Evolutionary conservation across 129 eudicot species (phyloP), one percentile per base, ranked within the genome.

Genomic region (Apium graveolens): DNA sequence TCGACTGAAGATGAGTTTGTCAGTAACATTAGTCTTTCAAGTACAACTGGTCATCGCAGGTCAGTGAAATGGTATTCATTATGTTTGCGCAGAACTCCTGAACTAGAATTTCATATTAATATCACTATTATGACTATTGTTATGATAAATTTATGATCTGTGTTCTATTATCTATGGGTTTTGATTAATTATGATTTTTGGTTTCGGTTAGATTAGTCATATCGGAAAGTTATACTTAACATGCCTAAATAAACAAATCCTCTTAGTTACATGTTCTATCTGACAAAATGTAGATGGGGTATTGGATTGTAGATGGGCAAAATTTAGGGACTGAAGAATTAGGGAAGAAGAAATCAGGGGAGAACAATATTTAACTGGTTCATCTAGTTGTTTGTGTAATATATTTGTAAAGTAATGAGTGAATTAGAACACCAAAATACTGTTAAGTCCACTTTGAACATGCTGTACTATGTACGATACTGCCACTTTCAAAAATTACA

Each of bases 11-110:
- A 89, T 75, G 97, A 88, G 44, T 85, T 80, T 86, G 88, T 85
- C 57, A 84, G 76, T 73, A 80, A 80, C 39, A 80, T 86, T 86
- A 84, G 86, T 45, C 75, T 79, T 39, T 80, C 96, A 20, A 85
- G 87, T 88, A 87, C 88, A 86, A 84, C 89, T 35, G 87, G 73
- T 70, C 90, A 87, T 81, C 92, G 83, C 81, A 88, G 98, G 98
- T 91, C 68, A 85, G 93, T 78, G 38, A 27, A 80, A 73, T 45
- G 45, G 41, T 66, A 82, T 75, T 27, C n/a, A 70, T 51, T 38
- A 17, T 35, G 29, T 75, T 49, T 38, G 29, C 29, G 8, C 31
- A n/a, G 24, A 24, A 41, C 16, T 1, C 24, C 21, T 37, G 53
- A 44, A 24, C 34, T 73, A 39, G 1, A 26, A 73, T 21, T 42